A percentile compares a stretch with the other conserved stretches of the same genome.
Conservation (phyloP, 2,329 filamentous ascomycete genomes). For the Clonostachys sp. region DNA sequence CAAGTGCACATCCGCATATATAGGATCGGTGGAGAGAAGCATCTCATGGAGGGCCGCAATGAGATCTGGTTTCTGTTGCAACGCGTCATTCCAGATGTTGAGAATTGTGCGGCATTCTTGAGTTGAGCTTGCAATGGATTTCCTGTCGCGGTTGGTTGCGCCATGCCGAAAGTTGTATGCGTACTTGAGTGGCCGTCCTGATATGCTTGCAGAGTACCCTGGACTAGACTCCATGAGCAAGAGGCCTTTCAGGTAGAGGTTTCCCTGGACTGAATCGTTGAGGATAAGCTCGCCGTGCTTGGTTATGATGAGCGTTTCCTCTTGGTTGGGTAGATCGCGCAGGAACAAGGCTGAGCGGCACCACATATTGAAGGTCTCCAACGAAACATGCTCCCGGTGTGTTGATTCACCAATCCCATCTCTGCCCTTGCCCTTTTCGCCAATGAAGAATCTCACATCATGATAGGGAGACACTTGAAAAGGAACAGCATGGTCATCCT, state of each 20-base stretch:
- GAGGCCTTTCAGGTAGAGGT: not conserved
- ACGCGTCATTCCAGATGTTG: not conserved
- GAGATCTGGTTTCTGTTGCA: not conserved
- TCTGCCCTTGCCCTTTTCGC: not conserved
- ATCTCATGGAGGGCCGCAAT: not conserved
- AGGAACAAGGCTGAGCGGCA: not conserved
- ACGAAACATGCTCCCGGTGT: not conserved
- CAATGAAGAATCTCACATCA: not conserved
- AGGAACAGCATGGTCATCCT: not conserved
- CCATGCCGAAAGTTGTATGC: not conserved
- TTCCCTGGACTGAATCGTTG: not conserved
- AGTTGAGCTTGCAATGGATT: not conserved
- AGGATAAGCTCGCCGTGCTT: not conserved
- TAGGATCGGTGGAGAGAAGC: not conserved
- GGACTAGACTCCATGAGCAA: not conserved
- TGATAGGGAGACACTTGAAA: not conserved
- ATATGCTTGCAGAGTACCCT: not conserved
- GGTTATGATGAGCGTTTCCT: not conserved
- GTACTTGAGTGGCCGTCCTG: not conserved
- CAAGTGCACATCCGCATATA: not conserved
- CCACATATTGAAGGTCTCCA: not conserved
- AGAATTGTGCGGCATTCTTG: not conserved
- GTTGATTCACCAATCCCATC: not conserved
- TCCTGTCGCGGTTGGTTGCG: not conserved
- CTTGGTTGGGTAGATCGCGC: not conserved